A percentile compares a stretch with the other conserved stretches of the same genome.
Evolutionary conservation across 176 grass and related monocot species (phyloP).

Genomic region (Otatea glauca): DNA sequence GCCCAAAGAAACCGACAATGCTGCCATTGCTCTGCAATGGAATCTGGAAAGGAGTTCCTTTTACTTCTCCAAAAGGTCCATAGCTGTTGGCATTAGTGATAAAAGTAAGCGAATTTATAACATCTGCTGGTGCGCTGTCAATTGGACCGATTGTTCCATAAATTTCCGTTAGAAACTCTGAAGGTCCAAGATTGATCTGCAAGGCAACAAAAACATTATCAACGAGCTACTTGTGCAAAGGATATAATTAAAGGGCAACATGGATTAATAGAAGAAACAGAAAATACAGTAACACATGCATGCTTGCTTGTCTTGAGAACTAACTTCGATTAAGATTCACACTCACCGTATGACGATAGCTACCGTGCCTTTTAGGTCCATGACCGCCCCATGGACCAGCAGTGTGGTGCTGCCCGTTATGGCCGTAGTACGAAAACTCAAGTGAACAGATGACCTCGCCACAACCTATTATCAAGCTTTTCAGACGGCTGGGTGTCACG

Average conservation of each 20-base stretch:
- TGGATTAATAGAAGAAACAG: neutral
- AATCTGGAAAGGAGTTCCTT: neutral
- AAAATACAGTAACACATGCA: neutral
- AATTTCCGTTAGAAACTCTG: neutral
- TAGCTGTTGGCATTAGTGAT: neutral
- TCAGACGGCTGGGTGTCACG: neutral
- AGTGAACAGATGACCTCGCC: neutral
- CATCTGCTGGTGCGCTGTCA: fast-evolving
- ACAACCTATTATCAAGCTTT: neutral
- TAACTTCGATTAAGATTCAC: no score
- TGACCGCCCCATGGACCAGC: neutral
- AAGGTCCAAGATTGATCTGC: neutral
- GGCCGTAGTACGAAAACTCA: neutral
- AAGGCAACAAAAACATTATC: neutral
- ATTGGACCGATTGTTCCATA: neutral
- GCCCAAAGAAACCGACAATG: neutral
- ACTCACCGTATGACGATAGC: neutral
- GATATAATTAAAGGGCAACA: neutral
- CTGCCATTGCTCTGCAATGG: neutral
- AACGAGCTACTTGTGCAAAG: neutral
- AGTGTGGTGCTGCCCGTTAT: neutral
- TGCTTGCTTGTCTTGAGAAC: neutral
- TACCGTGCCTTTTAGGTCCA: neutral
- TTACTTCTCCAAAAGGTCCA: neutral
- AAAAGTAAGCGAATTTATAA: neutral